Evolutionary conservation across 495 filamentous ascomycete genomes (phyloP), one percentile per base, ranked within the genome.

Genomic region (Aspergillus bridgeri): DNA sequence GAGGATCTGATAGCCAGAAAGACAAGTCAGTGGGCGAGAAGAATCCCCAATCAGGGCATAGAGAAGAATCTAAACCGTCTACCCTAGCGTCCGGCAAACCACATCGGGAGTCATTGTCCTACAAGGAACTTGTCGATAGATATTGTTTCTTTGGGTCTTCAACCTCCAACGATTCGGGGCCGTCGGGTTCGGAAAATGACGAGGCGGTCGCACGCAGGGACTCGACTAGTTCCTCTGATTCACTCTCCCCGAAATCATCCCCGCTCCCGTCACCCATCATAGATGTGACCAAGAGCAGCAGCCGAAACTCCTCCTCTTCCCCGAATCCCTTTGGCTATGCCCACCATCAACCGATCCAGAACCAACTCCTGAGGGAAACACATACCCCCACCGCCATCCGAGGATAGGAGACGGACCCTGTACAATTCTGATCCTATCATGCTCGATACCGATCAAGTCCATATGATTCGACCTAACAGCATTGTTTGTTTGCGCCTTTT

Each of bases 71-170:
- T 48, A 75, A 79, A 54, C 79, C 82, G 27, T 75, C 76, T 67
- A 71, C 78, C 22, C 65, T 84, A 48, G 69, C 75, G 9, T 75
- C 80, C 48, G 79, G 82, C 67, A 87, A 89, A 64, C 88, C 87
- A 21, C 79, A 83, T 44, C 78, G 93, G 60, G 81, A 92, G 22
- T 95, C 93, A 22, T 83, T 88, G 42, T 89, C 90, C 52, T 97
- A 98, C 73, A 86, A 91, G 68, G 94, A 98, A 71, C 80, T 98
- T 56, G 84, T 98, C 65, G 89, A 96, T 79, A 96, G 95, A 75
- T 98, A 96, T 76, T 98, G 94, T 62, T 67, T 67, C 52, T 64
- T 58, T 51, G 59, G 61, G 22, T 64, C 60, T 42, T 58, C 60
- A n/a, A 51, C 44, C 6, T 56, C 58, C 18, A 43, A 54, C 8